Base-by-base conservation (phyloP, 1,284 basidiomycete genomes). In the Pterulicium gracile region DNA sequence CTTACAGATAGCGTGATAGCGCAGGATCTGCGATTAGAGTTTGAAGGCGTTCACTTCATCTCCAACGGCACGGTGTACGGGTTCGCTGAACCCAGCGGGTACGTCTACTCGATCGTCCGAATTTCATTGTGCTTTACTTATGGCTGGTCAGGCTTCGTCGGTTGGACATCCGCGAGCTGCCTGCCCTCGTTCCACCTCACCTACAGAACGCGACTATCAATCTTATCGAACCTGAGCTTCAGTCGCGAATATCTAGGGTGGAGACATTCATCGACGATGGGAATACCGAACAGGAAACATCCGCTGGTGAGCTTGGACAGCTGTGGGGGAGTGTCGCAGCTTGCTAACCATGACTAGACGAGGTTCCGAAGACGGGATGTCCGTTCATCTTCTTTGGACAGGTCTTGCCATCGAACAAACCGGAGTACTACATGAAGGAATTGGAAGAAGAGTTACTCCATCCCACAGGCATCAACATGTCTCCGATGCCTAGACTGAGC, bases 61-160 rank as follows among this genome's bases (percentile, higher is more conserved):
- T 65, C 74, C 5, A 86, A 88, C 52, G 90, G 90, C 1, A 77
- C 84, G 1, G 77, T 92, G 35, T 84, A 81, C 56, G 84, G 87
- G 0, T 73, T 84, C 50, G 86, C 78, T 3, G 71, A 80, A 54
- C 78, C 83, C 3, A 61, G 65, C 17, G 80, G 81, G 85, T 88
- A 51, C 50, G 72, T 51, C 19, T 24, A 23, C 4, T 34, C 34
- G n/a, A 42, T 19, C 19, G 24, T 40, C n/a, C 24, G 23, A 42
- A 43, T 18, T 20, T n/a, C 5, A 7, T 39, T 18, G n/a, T n/a
- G n/a, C 22, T 20, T 36, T 46, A 19, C 44, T 52, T 18, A 46
- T 42, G 14, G 49, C 41, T 46, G 47, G 35, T 48, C 32, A 19
- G 2, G 46, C 83, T 79, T 34, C 68, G 67, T 50, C 65, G 70